These are phyloP conservation scores for Agaricus subrufescens DNA, from an alignment of 768 basidiomycete genomes.

Conservation along the genomic window DNA sequence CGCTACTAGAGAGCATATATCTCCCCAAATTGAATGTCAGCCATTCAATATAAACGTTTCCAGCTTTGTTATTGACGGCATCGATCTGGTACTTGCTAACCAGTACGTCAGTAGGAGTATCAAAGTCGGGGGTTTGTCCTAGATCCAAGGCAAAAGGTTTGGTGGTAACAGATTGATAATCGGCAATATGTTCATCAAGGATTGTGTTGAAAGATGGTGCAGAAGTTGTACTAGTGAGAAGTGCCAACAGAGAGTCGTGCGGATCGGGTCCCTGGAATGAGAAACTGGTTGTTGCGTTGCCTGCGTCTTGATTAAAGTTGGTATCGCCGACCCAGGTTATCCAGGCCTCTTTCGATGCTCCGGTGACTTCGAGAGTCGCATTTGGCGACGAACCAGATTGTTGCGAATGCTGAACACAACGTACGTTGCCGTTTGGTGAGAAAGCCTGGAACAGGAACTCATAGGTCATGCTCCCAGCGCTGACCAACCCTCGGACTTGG, in stretches of 20 bases:
- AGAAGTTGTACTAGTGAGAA: not conserved
- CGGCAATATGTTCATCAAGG: conserved; percentile 45
- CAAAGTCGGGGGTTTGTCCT: conserved; percentile 51
- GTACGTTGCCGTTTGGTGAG: conserved; percentile 17
- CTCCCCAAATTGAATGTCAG: conserved; percentile 68
- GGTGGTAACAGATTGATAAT: conserved; percentile 39
- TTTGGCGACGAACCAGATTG: conserved; percentile 31
- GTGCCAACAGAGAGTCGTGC: conserved; percentile 23
- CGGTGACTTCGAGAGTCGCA: conserved; percentile 39
- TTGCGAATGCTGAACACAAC: conserved; percentile 28
- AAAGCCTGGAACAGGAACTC: conserved; percentile 49
- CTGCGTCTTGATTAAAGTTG: conserved; percentile 60
- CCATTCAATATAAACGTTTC: conserved; percentile 70
- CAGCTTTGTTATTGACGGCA: conserved; percentile 21
- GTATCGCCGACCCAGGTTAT: conserved; percentile 74
- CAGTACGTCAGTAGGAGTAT: conserved; percentile 54
- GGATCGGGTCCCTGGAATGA: conserved; percentile 65
- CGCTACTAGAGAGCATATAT: conserved; percentile 59
- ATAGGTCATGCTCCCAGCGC: conserved; percentile 62
- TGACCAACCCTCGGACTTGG: conserved; percentile 45
- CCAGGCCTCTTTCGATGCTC: conserved; percentile 49
- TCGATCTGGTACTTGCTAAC: conserved; percentile 47
- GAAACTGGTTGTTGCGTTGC: conserved; percentile 48
- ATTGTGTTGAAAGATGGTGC: conserved; percentile 13
- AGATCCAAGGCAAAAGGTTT: conserved; percentile 51